Evolutionary conservation across 2,329 filamentous ascomycete genomes (phyloP).

Genomic region (Xylariomycetidae sp.): DNA sequence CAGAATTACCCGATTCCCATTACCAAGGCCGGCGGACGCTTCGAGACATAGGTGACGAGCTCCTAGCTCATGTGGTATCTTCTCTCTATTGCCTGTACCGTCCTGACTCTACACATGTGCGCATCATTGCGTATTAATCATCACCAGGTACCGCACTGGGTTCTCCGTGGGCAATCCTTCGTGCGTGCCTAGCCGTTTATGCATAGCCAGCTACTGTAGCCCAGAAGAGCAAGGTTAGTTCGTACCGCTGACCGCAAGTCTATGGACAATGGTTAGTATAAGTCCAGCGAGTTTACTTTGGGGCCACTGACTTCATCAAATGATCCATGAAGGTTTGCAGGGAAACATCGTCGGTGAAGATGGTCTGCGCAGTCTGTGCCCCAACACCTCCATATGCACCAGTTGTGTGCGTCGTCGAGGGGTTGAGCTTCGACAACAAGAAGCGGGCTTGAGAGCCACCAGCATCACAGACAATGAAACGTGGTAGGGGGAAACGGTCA

Average conservation of each 20-base stretch:
- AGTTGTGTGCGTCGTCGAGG: constrained; percentile 91
- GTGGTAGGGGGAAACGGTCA: constrained; percentile 94
- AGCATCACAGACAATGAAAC: constrained; percentile 98
- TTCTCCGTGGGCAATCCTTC: too few relatives aligned
- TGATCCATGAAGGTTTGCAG: constrained; percentile 99
- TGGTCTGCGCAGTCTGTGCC: constrained; percentile 85
- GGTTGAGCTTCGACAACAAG: constrained; percentile 93
- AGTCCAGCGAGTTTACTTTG: background rate
- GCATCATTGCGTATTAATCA: too few relatives aligned
- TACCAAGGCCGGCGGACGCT: too few relatives aligned
- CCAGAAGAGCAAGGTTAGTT: constrained; percentile 45
- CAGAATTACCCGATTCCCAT: too few relatives aligned
- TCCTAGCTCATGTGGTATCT: too few relatives aligned
- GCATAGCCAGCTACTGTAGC: too few relatives aligned
- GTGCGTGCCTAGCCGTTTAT: too few relatives aligned
- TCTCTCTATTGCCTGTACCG: too few relatives aligned
- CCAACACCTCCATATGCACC: constrained; percentile 86
- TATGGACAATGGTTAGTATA: constrained; percentile 12
- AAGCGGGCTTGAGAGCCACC: constrained; percentile 97
- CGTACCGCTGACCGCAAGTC: constrained; percentile 58
- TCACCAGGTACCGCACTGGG: too few relatives aligned
- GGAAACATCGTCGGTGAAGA: constrained; percentile 97
- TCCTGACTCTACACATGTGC: too few relatives aligned
- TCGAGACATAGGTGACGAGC: too few relatives aligned
- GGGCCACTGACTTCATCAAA: constrained; percentile 80